Evolutionary conservation across 257 asterid species (phyloP), one percentile per base, ranked within the genome.

Genomic region (Sherardia arvensis): DNA sequence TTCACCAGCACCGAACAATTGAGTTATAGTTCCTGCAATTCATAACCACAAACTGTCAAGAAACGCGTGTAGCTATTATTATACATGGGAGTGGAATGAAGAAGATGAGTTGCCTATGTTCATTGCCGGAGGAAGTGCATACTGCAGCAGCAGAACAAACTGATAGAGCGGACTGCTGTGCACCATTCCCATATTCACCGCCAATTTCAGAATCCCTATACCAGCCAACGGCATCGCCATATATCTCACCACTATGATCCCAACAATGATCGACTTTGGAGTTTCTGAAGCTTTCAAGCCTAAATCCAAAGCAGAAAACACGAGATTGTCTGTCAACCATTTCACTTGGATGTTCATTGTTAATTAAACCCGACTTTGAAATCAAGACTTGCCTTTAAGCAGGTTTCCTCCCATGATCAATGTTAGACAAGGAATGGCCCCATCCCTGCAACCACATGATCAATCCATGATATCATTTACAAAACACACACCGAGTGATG

Each of bases 121-220:
- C 95, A 88, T 86, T 8, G 96, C 98, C 30, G 98, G 95, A 57
- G 98, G 98, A 36, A 91, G 73, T 22, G 95, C 82, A 70, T 66
- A 88, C 64, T 91, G 97, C 78, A 91, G 88, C 77, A 86, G 54
- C 43, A 91, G 94, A 70, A 88, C 90, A 69, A 88, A 88, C 65
- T 76, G 82, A 64, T 88, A 91, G 45, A 91, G 61, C 2, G 90
- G 91, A 66, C 86, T 74, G 53, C 75, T 69, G 1, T 33, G 81
- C 61, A 88, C 87, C 30, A 85, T 58, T 51, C 96, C 97, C 22
- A 81, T 61, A 2, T 57, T 80, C 10, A 76, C 29, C 25, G 95
- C 91, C 69, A 81, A 84, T 79, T 79, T 85, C 55, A 90, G 83
- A 26, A 86, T 48, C n/a, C 38, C 81, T 51, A 88, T 77, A 70